Evolutionary conservation across 495 filamentous ascomycete species (phyloP), one percentile per base, ranked within the genome.

Genomic region (Penicillium mononematosum): DNA sequence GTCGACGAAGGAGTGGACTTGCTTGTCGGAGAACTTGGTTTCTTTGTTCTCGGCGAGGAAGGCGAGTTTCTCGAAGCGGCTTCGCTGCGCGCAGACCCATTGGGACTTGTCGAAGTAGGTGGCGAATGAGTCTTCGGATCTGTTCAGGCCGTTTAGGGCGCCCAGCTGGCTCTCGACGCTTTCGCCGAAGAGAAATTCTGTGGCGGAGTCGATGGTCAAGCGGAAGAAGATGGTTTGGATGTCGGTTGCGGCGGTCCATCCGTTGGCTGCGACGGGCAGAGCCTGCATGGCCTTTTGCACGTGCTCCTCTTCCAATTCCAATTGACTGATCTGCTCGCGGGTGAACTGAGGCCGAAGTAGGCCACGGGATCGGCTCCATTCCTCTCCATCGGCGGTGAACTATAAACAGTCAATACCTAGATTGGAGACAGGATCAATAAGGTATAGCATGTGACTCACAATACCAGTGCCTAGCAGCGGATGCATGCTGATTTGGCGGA

Each of bases 111-210:
- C 70, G 58, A 84, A 82, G 53, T 74, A 65, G 14, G 63, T 55
- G 32, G 75, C 67, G 58, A 81, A 79, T 16, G 62, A 63, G 45
- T 70, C 66, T 20, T 69, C 67, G 38, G 58, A 50, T 17, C 58
- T 61, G n/a, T 65, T 50, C 1, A 65, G 53, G 41, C 60, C 61
- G 24, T 68, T 53, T 2, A 72, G 46, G 0, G 67, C 70, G 38
- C 61, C 66, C 32, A 76, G 56, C 56, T 73, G 76, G 61, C 69
- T 74, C 29, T 81, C 66, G 14, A 75, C 66, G 62, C 78, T 82
- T 60, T 83, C 75, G 19, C 86, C 86, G 62, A 90, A 86, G 32
- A 88, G 77, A 61, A 89, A 86, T 49, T 87, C 84, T 4, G 83
- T 88, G 14, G 85, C 81, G 7, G 80, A 81, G 70, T 90, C 87